Base-by-base conservation (phyloP, 208 protist species). In the Trypanosoma caninum region DNA sequence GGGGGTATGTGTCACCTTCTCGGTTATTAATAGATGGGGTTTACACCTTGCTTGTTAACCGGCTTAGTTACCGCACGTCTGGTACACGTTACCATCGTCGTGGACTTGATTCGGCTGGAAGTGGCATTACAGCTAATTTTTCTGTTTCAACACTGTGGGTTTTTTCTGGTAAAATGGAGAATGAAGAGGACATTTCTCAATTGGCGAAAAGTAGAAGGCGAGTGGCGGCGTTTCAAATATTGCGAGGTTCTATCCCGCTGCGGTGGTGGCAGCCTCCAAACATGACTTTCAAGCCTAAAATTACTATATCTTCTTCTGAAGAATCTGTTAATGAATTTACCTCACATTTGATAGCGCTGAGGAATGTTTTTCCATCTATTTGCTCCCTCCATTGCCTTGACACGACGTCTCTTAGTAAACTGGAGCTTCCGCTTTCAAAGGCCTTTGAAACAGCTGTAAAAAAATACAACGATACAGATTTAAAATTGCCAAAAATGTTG, bases 71-170 rank as follows among this genome's bases (percentile, higher is more conserved):
- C 27, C 78, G 80, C 30, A 91, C 82, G 76, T 62, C 82, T 10
- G 88, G 88, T 7, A 94, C 88, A 10, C 82, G 88, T 9, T 94
- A 91, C 73, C 90, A 94, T 72, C 80, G 88, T 9, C 79, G 88
- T 22, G 88, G 88, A 28, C 69, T 92, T 11, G 88, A 91, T 73
- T 73, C 69, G 0, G 59, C 64, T 2, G 67, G 71, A 37, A 80
- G 58, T 61, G 88, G 88, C n/a, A 79, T 89, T 14, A 61, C 72
- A 40, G 88, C 88, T 27, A 94, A 89, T 72, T 80, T 91, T 66
- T 77, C 78, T 6, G 65, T 89, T 35, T 77, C 80, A 8, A 80
- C 88, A 1, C 46, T 92, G 7, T 91, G 82, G 83, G 70, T 88
- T n/a, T 83, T 70, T 28, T 42, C 56, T 16, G 20, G 23, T 16